Evolutionary conservation across 345 rosid genomes (phyloP).

Genomic region (Mallotus nudiflorus): DNA sequence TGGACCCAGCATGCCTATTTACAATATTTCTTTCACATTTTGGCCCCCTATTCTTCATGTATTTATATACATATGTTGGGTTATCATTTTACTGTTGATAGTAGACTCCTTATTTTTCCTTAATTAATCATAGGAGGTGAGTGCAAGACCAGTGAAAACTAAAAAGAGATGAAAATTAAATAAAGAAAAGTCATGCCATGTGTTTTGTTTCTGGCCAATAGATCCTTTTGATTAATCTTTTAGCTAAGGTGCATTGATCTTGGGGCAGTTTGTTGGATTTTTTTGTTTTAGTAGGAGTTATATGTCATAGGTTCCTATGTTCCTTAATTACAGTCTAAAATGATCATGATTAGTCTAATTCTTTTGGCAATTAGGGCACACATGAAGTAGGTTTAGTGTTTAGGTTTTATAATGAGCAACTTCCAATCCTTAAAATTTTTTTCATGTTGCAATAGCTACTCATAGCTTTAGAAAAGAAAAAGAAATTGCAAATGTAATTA

Average conservation of each 20-base stretch:
- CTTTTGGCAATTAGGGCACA: conserved; percentile 16
- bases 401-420: conserved; percentile 15
- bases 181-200: background rate
- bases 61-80: too few species aligned
- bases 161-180: too few species aligned
- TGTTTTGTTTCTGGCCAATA: background rate
- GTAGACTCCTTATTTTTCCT: background rate
- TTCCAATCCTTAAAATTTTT: conserved; percentile 19
- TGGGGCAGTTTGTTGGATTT: background rate
- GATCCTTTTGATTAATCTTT: background rate
- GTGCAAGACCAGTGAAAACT: conserved; percentile 2
- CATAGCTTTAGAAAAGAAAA: conserved; percentile 1
- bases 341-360: conserved; percentile 31
- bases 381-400: conserved; percentile 23
- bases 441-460: conserved; percentile 11
- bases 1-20: conserved; percentile 61
- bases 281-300: background rate
- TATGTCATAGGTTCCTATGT: conserved; percentile 2
- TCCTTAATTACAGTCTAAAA: conserved; percentile 15
- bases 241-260: background rate
- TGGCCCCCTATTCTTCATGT: background rate
- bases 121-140: background rate
- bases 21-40: conserved; percentile 38
- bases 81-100: background rate
- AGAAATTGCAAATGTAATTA: background rate